phyloP scores from a whole-genome alignment of 164 flowering plant genomes.

The Malania oleifera region DNA sequence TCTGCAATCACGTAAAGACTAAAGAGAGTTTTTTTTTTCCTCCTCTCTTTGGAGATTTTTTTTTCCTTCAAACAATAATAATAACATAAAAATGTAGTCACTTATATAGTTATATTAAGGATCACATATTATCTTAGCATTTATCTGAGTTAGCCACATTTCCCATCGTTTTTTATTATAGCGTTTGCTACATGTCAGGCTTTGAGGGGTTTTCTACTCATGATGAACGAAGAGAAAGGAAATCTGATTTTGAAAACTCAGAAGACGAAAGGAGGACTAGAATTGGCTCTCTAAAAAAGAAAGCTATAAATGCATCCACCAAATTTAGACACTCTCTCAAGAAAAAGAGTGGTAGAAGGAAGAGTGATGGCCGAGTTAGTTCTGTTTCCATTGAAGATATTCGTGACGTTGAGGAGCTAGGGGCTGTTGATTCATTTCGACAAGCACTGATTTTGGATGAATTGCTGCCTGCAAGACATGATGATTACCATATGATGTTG shows the following conservation, averaged over 20 bases:
- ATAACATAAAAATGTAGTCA: too few species aligned
- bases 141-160: too few species aligned
- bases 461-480: constrained; percentile 59
- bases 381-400: constrained; percentile 90
- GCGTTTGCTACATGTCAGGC: constrained; percentile 21
- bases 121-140: too few species aligned
- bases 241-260: constrained; percentile 82
- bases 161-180: too few species aligned
- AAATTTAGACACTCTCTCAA: constrained; percentile 78
- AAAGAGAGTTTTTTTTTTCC: not conserved
- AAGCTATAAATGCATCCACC: constrained; percentile 78
- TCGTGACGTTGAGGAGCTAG: constrained; percentile 73
- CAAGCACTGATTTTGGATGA: constrained; percentile 74
- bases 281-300: constrained; percentile 74
- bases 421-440: constrained; percentile 83
- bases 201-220: constrained; percentile 46
- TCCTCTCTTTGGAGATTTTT: not conserved
- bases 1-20: too few species aligned
- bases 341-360: constrained; percentile 66
- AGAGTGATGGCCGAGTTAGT: constrained; percentile 62
- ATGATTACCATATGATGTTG: constrained; percentile 91
- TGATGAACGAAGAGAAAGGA: constrained; percentile 68
- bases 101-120: too few species aligned
- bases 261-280: constrained; percentile 90
- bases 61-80: too few species aligned